phyloP scores from a whole-genome alignment of 2,329 filamentous ascomycete species.

The Tolypocladium tropicale region DNA sequence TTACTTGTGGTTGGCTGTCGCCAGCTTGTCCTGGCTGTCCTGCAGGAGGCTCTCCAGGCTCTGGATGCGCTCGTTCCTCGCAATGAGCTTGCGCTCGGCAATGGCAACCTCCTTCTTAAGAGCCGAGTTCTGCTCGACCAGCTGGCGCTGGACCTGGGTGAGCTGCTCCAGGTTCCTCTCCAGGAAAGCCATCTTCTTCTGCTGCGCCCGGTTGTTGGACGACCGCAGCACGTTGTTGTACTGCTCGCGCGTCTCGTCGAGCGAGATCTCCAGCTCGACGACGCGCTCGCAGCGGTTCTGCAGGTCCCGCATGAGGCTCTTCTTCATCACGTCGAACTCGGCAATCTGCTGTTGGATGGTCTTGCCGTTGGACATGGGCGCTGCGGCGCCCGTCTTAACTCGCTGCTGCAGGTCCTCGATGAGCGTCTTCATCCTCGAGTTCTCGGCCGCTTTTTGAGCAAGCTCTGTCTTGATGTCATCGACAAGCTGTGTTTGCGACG shows the following conservation, averaged over 20 bases:
- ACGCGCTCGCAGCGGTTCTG: slow-evolving; percentile 98
- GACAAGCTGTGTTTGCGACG: slow-evolving; percentile 60
- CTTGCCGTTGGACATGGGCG: slow-evolving; percentile 69
- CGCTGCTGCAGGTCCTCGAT: slow-evolving; percentile 71
- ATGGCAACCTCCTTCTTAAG: slow-evolving; percentile 99
- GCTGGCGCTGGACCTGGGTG: slow-evolving; percentile 91
- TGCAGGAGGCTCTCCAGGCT: slow-evolving; percentile 85
- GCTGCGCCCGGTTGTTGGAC: slow-evolving; percentile 95
- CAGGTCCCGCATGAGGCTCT: slow-evolving; percentile 95
- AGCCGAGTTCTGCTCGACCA: slow-evolving; percentile 94
- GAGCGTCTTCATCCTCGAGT: slow-evolving; percentile 67
- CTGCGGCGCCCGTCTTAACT: slow-evolving; percentile 49
- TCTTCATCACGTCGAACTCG: slow-evolving; percentile 99
- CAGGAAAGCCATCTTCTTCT: slow-evolving; percentile 99
- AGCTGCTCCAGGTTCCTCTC: slow-evolving; percentile 97
- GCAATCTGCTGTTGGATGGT: slow-evolving; percentile 95
- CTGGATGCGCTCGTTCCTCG: slow-evolving; percentile 92
- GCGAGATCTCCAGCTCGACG: slow-evolving; percentile 92
- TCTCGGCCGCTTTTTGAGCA: slow-evolving; percentile 68
- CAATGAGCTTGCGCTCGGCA: slow-evolving; percentile 92
- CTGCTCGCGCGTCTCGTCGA: slow-evolving; percentile 95
- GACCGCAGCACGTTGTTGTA: slow-evolving; percentile 97
- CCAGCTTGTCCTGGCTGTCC: slow-evolving; percentile 97
- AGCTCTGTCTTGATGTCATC: slow-evolving; percentile 71
- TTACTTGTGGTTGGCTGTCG: slow-evolving; percentile 93